Evolutionary conservation across 371 early-diverging fungal species (phyloP).

Genomic region (Fennellomyces sp.): DNA sequence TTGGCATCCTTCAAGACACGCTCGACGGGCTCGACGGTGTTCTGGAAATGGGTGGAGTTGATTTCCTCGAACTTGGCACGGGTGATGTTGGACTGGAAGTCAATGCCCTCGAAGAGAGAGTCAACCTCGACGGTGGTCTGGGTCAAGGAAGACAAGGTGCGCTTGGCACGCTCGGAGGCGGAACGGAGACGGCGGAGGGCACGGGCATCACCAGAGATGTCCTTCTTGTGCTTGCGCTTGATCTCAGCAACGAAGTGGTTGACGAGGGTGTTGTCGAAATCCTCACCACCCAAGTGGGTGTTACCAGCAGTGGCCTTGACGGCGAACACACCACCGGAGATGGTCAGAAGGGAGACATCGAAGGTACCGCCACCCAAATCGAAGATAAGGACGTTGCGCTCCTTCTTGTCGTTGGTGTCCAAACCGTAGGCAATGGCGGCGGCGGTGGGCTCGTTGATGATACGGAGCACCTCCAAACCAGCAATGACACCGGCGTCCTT

Average conservation of each 20-base stretch:
- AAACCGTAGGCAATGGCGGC: slow-evolving; percentile 98
- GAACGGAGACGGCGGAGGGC: slow-evolving; percentile 91
- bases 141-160: slow-evolving; percentile 86
- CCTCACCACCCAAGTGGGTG: slow-evolving; percentile 99
- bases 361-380: slow-evolving; percentile 99
- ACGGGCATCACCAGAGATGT: slow-evolving; percentile 81
- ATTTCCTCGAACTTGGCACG: slow-evolving; percentile 95
- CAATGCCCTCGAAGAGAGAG: slow-evolving; percentile 87
- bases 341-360: slow-evolving; percentile 95
- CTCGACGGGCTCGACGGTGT: slow-evolving; percentile 82
- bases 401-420: slow-evolving; percentile 72
- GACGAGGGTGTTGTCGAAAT: slow-evolving; percentile 92
- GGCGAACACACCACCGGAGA: slow-evolving; percentile 93
- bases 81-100: slow-evolving; percentile 88
- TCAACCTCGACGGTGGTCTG: slow-evolving; percentile 89
- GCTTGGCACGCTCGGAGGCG: slow-evolving; percentile 97
- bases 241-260: slow-evolving; percentile 81
- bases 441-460: slow-evolving; percentile 99
- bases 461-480: slow-evolving; percentile 95
- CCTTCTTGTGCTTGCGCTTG: slow-evolving; percentile 83
- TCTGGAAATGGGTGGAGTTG: slow-evolving; percentile 81
- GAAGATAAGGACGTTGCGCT: slow-evolving; percentile 89
- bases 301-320: slow-evolving; percentile 97
- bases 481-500: slow-evolving; percentile 97
- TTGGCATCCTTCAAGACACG: slow-evolving; percentile 89